phyloP scores from a whole-genome alignment of 805 yeast species.

The Schizosaccharomyces osmophilus region DNA sequence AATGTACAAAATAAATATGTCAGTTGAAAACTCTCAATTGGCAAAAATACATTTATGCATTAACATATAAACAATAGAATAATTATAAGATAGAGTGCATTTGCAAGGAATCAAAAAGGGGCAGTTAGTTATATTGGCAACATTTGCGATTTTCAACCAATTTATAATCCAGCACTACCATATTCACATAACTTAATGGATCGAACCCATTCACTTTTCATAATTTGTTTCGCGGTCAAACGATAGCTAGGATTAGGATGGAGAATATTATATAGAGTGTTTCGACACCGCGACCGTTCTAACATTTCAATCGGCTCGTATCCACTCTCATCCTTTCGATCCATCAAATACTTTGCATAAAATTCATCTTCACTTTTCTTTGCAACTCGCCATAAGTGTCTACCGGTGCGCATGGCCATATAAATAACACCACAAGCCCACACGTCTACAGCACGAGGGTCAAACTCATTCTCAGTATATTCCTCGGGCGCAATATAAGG shows the following conservation, averaged over 20 bases:
- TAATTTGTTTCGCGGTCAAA: slow-evolving; percentile 64
- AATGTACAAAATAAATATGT: no score
- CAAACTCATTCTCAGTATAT: slow-evolving; percentile 31
- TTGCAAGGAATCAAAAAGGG: no score
- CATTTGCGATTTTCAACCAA: neutral
- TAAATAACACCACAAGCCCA: slow-evolving; percentile 75
- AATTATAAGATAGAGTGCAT: no score
- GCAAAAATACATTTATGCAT: no score
- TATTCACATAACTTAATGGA: slow-evolving; percentile 61
- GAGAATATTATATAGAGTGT: slow-evolving; percentile 74
- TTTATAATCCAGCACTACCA: slow-evolving; percentile 21
- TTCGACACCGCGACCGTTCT: slow-evolving; percentile 70
- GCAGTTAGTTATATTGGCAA: no score
- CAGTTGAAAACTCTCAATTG: no score
- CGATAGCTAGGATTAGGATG: slow-evolving; percentile 80
- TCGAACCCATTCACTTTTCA: slow-evolving; percentile 89
- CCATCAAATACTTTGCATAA: slow-evolving; percentile 45
- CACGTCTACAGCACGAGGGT: slow-evolving; percentile 58
- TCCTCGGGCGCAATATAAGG: slow-evolving; percentile 91
- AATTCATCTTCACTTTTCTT: slow-evolving; percentile 52
- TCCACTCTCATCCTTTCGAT: slow-evolving; percentile 61
- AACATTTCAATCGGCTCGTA: slow-evolving; percentile 75
- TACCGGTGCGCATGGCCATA: slow-evolving; percentile 67
- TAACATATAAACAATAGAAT: no score
- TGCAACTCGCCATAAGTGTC: slow-evolving; percentile 79